Conservation (phyloP, 306 rosid genomes). For the Chamaecrista fasciculata region DNA sequence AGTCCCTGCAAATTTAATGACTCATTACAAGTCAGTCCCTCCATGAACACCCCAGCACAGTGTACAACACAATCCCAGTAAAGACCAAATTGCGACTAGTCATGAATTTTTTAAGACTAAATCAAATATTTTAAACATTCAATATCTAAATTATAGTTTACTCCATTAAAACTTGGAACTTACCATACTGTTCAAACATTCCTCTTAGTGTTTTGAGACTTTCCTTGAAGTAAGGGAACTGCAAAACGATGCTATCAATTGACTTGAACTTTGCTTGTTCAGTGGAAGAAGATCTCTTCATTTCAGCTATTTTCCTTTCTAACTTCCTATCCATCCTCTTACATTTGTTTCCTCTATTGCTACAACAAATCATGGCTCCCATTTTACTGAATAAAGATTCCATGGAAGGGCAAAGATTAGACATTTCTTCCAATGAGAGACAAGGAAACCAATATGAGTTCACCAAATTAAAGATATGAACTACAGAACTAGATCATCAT, state of each 20-base stretch:
- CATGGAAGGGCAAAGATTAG: constrained; percentile 31
- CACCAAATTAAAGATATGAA: constrained; percentile 14
- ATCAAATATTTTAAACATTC: no score
- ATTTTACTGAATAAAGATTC: constrained; percentile 46
- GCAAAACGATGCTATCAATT: constrained; percentile 63
- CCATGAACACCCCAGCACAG: no score
- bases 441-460: constrained; percentile 15
- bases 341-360: constrained; percentile 41
- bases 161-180: constrained; percentile 31
- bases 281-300: constrained; percentile 45
- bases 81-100: no score
- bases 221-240: constrained; percentile 72
- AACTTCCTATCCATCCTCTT: constrained; percentile 68
- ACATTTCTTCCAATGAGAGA: constrained; percentile 45
- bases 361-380: constrained; percentile 55
- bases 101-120: no score
- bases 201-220: constrained; percentile 55
- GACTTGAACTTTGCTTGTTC: constrained; percentile 58
- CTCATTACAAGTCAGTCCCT: no score
- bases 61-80: no score
- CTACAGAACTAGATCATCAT: neutral
- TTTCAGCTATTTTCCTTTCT: constrained; percentile 61
- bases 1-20: no score
- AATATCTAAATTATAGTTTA: no score
- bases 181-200: constrained; percentile 80